These are phyloP conservation scores for Kitagawia praeruptora DNA, from an alignment of 129 eudicot species.

Conservation along the genomic window DNA sequence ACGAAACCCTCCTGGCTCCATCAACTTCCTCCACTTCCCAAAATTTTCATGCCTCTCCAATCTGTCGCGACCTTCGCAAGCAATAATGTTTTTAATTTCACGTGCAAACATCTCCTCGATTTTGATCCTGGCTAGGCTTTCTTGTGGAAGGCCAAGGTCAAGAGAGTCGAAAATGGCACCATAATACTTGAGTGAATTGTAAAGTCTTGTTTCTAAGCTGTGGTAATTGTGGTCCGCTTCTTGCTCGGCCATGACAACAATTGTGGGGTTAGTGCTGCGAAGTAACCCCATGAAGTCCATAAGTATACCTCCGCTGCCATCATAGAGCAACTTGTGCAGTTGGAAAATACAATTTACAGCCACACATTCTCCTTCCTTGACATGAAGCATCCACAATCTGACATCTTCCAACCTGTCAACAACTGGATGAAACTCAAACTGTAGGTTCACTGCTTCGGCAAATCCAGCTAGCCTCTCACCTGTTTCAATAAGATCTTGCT, in stretches of 20 bases:
- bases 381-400: conserved; percentile 96
- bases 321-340: conserved; percentile 80
- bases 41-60: conserved; percentile 70
- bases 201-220: conserved; percentile 47
- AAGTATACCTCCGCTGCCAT: conserved; percentile 41
- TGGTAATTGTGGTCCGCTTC: conserved; percentile 69
- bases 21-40: conserved; percentile 50
- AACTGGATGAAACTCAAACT: conserved; percentile 82
- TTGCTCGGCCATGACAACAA: conserved; percentile 78
- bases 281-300: conserved; percentile 70
- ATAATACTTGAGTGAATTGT: conserved; percentile 58
- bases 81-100: conserved; percentile 72
- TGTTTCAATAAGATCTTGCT: conserved; percentile 78
- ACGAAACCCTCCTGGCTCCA: conserved; percentile 71
- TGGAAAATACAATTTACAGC: conserved; percentile 72
- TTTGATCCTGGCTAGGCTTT: conserved; percentile 50
- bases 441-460: conserved; percentile 60
- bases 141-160: conserved; percentile 50
- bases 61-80: conserved; percentile 89
- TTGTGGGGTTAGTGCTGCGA: conserved; percentile 70
- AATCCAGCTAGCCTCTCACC: conserved; percentile 74
- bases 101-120: conserved; percentile 71
- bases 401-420: conserved; percentile 90
- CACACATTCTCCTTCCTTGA: conserved; percentile 76
- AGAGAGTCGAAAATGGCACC: conserved; percentile 73